Evolutionary conservation across 345 rosid genomes (phyloP).

Genomic region (Laguncularia racemosa): DNA sequence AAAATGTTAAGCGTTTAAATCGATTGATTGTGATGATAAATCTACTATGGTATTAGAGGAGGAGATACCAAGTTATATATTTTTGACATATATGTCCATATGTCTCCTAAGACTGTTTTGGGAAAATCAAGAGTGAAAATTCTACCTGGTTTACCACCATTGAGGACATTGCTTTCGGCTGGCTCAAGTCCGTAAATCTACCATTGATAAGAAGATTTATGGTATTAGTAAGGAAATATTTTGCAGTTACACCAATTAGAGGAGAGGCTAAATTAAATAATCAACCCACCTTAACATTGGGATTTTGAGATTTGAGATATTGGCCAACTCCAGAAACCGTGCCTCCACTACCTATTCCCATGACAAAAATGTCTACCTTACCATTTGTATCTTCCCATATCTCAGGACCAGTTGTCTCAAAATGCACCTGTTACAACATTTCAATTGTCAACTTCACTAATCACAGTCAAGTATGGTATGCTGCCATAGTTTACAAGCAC

Average conservation of each 20-base stretch:
- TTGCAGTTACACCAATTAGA: not conserved
- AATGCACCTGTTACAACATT: constrained; percentile 50
- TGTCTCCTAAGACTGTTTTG: not conserved
- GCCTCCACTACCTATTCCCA: constrained; percentile 99
- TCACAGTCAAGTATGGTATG: not conserved
- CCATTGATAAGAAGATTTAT: constrained; percentile 1
- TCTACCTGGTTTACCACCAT: constrained; percentile 96
- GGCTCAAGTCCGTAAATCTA: constrained; percentile 99
- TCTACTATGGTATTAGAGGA: too few species aligned
- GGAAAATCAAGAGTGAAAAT: not conserved
- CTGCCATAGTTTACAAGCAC: too few species aligned
- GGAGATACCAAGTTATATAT: too few species aligned
- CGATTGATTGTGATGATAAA: too few species aligned
- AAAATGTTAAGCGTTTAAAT: too few species aligned
- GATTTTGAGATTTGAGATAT: constrained; percentile 87
- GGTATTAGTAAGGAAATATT: constrained; percentile 4
- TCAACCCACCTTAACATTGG: constrained; percentile 68
- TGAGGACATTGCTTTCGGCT: constrained; percentile 81
- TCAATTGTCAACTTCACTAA: not conserved
- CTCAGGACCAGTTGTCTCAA: constrained; percentile 95
- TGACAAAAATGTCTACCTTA: constrained; percentile 82
- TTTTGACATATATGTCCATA: not conserved
- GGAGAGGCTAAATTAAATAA: not conserved
- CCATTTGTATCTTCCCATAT: constrained; percentile 97
- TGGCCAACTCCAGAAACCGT: constrained; percentile 94